Conservation (phyloP, 148 eudicot genomes). For the Chenopodium berlandieri region DNA sequence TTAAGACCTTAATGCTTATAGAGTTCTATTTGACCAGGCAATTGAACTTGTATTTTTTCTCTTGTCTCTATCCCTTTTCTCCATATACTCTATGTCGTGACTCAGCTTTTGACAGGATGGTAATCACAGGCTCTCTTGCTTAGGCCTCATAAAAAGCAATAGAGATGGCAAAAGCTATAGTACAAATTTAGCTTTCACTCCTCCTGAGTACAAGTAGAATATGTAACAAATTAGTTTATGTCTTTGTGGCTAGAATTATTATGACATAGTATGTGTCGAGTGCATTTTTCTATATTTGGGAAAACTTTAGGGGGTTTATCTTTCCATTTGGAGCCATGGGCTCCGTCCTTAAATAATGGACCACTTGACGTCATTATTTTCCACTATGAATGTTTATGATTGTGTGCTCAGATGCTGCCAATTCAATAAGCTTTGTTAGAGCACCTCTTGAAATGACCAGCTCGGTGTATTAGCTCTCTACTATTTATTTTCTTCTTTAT, state of each 20-base stretch:
- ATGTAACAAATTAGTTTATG: not conserved
- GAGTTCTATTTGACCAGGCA: slow-evolving; percentile 77
- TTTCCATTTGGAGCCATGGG: not conserved
- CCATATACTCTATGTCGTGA: slow-evolving; percentile 22
- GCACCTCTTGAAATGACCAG: no score
- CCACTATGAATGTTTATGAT: no score
- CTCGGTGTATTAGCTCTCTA: no score
- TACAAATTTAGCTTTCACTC: slow-evolving; percentile 88
- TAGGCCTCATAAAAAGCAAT: slow-evolving; percentile 92
- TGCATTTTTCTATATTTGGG: not conserved
- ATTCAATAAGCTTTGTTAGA: no score
- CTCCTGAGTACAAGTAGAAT: slow-evolving; percentile 58
- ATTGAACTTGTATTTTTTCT: not conserved
- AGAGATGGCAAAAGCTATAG: slow-evolving; percentile 92
- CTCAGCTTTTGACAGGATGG: slow-evolving; percentile 56
- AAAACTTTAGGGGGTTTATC: not conserved
- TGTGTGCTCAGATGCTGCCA: no score
- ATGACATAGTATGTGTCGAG: not conserved
- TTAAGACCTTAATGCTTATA: slow-evolving; percentile 62
- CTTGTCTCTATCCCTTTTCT: not conserved
- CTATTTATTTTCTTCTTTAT: no score
- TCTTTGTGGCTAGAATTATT: not conserved
- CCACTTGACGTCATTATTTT: not conserved
- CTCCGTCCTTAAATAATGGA: not conserved
- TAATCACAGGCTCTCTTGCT: slow-evolving; percentile 87